Evolutionary conservation across 2,329 filamentous ascomycete genomes (phyloP).

Genomic region (Lizonia empirigonia): DNA sequence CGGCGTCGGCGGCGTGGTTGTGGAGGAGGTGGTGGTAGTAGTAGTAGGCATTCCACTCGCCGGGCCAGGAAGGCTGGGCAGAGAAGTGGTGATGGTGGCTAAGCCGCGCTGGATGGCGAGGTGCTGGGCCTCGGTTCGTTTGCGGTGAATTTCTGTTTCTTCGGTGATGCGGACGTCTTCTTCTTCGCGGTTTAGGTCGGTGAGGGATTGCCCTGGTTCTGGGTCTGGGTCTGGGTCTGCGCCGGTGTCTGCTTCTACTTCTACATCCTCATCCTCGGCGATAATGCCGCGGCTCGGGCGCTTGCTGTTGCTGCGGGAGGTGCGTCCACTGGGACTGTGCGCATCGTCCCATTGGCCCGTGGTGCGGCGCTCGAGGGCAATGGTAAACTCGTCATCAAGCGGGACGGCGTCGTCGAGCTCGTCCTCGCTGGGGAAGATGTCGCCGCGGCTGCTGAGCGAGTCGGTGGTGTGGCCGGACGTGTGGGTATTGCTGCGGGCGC

Average conservation of each 20-base stretch:
- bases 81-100: slow-evolving; percentile 23
- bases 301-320: slow-evolving; percentile 52
- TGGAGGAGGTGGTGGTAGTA: no score
- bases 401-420: slow-evolving; percentile 88
- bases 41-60: no score
- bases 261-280: slow-evolving; percentile 17
- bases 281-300: slow-evolving; percentile 34
- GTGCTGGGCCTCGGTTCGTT: slow-evolving; percentile 60
- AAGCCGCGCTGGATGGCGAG: slow-evolving; percentile 62
- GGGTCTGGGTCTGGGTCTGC: slow-evolving; percentile 43
- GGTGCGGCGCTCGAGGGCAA: slow-evolving; percentile 75
- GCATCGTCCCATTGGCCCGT: slow-evolving; percentile 64
- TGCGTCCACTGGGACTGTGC: slow-evolving; percentile 52
- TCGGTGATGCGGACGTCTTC: slow-evolving; percentile 60
- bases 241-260: neutral
- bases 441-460: slow-evolving; percentile 84
- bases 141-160: slow-evolving; percentile 60
- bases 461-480: slow-evolving; percentile 82
- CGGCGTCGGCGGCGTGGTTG: no score
- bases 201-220: no score
- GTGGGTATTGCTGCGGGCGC: slow-evolving; percentile 77
- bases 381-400: slow-evolving; percentile 88
- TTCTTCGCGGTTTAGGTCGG: slow-evolving; percentile 64
- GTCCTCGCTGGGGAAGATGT: slow-evolving; percentile 89
- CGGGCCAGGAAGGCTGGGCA: no score